Evolutionary conservation across 2,329 filamentous ascomycete species (phyloP), one percentile per base, ranked within the genome.

Genomic region (Fusarium gaditjirri): DNA sequence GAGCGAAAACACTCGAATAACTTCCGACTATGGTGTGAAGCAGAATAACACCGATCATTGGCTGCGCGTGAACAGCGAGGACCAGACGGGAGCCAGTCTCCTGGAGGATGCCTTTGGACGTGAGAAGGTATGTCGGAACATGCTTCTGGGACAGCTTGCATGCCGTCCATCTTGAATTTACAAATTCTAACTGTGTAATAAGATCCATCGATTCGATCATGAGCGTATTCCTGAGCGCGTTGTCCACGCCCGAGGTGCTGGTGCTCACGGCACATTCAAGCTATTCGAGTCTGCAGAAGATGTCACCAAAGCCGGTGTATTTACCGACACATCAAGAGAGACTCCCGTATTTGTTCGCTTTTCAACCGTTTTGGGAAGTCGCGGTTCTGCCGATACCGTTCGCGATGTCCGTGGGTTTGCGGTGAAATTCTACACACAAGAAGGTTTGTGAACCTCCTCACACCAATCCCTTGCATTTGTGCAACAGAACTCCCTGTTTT

Each of bases 321-420:
- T 93, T 8, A 83, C 80, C 1, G 81, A 84, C 6, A 82, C 83
- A 0, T 87, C 86, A 16, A 90, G 92, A 73, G 80, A 91, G 74
- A 83, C 79, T 0, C 79, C 79, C 0, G 56, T 81, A 0, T 81
- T 81, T 14, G 19, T 81, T 21, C 90, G 93, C 1, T 95, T 96
- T 80, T 95, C 93, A 0, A 95, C 93, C 0, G 93, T 94, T 0
- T 85, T 93, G 4, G 92, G 92, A 11, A 93, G 90, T 77, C 87
- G 90, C 38, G 93, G 93, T 17, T 93, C 91, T 56, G 92, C 93
- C 10, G 93, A 96, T 78, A 95, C 92, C 0, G 93, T 94, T 2
- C 89, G 93, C n/a, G 93, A 96, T 83, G 92, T 94, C 5, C 89
- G 93, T 41, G 93, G 93, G 3, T 96, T 95, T 71, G 92, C 93